phyloP scores from a whole-genome alignment of 2,329 filamentous ascomycete species.

The Apiospora kogelbergensis region DNA sequence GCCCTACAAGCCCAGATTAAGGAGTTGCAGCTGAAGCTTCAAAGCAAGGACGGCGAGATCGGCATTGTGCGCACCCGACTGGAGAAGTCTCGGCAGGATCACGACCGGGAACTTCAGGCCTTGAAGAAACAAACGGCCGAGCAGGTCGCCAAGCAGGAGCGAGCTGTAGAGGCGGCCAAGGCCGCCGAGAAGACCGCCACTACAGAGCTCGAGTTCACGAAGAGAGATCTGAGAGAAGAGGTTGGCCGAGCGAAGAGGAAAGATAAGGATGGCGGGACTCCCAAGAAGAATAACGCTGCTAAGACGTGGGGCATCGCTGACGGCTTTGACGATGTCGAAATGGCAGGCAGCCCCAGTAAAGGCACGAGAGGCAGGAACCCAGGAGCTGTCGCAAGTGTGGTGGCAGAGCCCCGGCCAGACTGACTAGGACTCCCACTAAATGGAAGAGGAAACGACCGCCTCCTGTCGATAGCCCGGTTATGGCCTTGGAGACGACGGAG shows the following conservation, averaged over 20 bases:
- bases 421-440: slow-evolving; percentile 58
- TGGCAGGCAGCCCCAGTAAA: slow-evolving; percentile 54
- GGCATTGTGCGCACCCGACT: slow-evolving; percentile 73
- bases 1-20: slow-evolving; percentile 53
- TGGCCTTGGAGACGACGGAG: slow-evolving; percentile 54
- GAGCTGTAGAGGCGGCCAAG: slow-evolving; percentile 62
- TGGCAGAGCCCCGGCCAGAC: slow-evolving; percentile 40
- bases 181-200: slow-evolving; percentile 64
- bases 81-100: slow-evolving; percentile 59
- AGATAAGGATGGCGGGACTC: slow-evolving; percentile 48
- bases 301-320: slow-evolving; percentile 64
- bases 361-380: slow-evolving; percentile 42
- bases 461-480: slow-evolving; percentile 63
- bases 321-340: slow-evolving; percentile 72
- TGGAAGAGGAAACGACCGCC: slow-evolving; percentile 68
- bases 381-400: slow-evolving; percentile 42
- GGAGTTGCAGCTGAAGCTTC: slow-evolving; percentile 55
- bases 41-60: slow-evolving; percentile 68
- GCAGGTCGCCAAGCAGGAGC: slow-evolving; percentile 61
- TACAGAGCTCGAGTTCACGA: slow-evolving; percentile 71
- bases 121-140: slow-evolving; percentile 65
- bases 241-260: slow-evolving; percentile 45
- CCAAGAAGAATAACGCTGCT: slow-evolving; percentile 56
- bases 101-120: slow-evolving; percentile 61
- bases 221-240: slow-evolving; percentile 69